Evolutionary conservation across 2,329 filamentous ascomycete genomes (phyloP).

Genomic region (Torrubiella hemipterigena): DNA sequence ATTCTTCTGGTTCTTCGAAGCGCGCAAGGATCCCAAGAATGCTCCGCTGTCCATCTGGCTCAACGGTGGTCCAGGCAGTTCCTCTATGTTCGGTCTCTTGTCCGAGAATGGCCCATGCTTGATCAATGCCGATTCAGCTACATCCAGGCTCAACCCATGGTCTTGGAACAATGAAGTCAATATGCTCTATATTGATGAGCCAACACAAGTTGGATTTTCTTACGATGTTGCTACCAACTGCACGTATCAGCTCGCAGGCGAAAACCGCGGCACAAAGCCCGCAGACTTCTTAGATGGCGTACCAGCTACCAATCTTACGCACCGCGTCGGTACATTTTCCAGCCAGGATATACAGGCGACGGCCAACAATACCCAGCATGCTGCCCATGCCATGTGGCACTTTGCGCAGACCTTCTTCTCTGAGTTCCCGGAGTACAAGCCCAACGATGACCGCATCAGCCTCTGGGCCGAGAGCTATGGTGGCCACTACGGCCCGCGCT

Average conservation of each 20-base stretch:
- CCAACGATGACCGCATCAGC: conserved; percentile 41
- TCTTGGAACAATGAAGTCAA: conserved; percentile 47
- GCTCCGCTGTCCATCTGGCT: conserved; percentile 38
- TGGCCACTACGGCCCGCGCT: conserved; percentile 56
- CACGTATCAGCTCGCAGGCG: conserved; percentile 38
- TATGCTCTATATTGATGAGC: conserved; percentile 46
- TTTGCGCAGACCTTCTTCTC: conserved; percentile 49
- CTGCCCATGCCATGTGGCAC: conserved; percentile 49
- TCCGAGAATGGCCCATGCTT: conserved; percentile 19
- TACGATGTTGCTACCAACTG: conserved; percentile 52
- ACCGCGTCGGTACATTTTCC: conserved; percentile 18
- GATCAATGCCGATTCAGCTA: conserved; percentile 33
- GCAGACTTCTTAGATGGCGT: conserved; percentile 22
- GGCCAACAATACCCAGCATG: conserved; percentile 40
- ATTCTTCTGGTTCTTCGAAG: conserved; percentile 18
- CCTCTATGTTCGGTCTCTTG: conserved; percentile 11
- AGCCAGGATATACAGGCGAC: conserved; percentile 16
- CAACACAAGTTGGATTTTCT: conserved; percentile 56
- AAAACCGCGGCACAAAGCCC: conserved; percentile 25
- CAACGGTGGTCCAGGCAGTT: conserved; percentile 45
- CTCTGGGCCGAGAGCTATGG: conserved; percentile 59
- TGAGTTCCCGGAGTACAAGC: conserved; percentile 46
- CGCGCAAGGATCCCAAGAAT: conserved; percentile 12
- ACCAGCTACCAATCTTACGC: conserved; percentile 23
- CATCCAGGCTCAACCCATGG: conserved; percentile 44